A percentile compares a stretch with the other conserved stretches of the same genome.
phyloP scores from a whole-genome alignment of 768 basidiomycete genomes.

The Auriscalpium orientale region DNA sequence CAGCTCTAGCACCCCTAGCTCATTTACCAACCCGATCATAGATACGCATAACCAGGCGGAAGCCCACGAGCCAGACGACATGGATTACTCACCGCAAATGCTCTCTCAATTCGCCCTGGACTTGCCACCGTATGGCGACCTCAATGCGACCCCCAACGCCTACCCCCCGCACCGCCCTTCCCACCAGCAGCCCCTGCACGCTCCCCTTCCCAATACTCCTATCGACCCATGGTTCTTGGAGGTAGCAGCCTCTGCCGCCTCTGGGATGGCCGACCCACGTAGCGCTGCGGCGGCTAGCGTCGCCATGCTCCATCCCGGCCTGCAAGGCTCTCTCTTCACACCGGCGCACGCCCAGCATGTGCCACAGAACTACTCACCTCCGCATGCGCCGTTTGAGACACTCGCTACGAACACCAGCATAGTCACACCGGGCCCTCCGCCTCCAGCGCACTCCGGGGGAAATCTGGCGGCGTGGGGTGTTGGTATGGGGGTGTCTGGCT shows the following conservation, averaged over 20 bases:
- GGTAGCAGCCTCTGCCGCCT: not conserved
- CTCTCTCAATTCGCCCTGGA: too few species aligned
- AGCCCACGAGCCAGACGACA: not conserved
- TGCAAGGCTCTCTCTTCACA: too few species aligned
- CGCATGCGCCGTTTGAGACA: not conserved
- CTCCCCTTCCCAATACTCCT: not conserved
- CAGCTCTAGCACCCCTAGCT: not conserved
- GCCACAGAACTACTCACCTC: too few species aligned
- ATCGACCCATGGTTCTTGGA: not conserved
- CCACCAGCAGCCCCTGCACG: not conserved
- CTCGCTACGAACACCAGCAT: not conserved
- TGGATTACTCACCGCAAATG: too few species aligned
- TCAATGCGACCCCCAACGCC: too few species aligned
- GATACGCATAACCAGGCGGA: not conserved
- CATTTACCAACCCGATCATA: not conserved
- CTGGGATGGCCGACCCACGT: too few species aligned
- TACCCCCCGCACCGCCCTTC: not conserved
- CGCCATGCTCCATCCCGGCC: too few species aligned
- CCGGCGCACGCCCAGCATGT: too few species aligned
- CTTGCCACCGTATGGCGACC: too few species aligned
- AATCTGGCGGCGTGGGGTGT: constrained; percentile 6
- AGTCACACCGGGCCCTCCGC: constrained; percentile 2
- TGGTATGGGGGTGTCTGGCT: constrained; percentile 38
- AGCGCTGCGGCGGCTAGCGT: too few species aligned
- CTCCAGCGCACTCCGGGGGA: constrained; percentile 13